These are phyloP conservation scores for Exophiala sideris DNA, from an alignment of 2,329 filamentous ascomycete genomes.

Conservation along the genomic window DNA sequence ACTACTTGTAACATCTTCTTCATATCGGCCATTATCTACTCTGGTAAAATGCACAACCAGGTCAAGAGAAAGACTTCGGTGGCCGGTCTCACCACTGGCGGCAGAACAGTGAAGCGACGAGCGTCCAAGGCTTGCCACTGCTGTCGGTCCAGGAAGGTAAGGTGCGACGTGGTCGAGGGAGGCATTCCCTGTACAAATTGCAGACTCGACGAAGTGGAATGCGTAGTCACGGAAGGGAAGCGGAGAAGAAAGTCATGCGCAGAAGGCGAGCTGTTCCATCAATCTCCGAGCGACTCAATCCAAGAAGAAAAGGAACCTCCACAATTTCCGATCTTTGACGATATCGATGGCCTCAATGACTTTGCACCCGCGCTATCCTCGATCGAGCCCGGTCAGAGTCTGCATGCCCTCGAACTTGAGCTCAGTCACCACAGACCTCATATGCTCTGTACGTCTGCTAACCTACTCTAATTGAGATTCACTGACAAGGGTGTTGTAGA, in stretches of 20 bases:
- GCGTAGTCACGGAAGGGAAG: constrained; percentile 71
- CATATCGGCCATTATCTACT: background rate
- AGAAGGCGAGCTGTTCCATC: constrained; percentile 20
- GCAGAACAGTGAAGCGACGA: constrained; percentile 69
- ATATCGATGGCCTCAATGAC: constrained; percentile 27
- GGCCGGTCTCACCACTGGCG: constrained; percentile 52
- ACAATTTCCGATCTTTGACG: constrained; percentile 30
- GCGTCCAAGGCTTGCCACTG: constrained; percentile 90
- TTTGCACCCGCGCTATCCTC: constrained; percentile 8
- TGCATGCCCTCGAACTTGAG: constrained; percentile 44
- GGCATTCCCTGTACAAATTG: constrained; percentile 85
- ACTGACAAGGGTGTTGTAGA: constrained; percentile 36
- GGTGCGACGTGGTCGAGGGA: constrained; percentile 87
- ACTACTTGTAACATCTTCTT: background rate
- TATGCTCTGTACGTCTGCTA: constrained; percentile 55
- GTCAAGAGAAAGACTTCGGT: constrained; percentile 57
- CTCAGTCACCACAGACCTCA: constrained; percentile 57
- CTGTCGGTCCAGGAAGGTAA: constrained; percentile 83
- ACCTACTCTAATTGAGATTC: background rate
- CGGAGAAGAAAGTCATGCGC: constrained; percentile 69
- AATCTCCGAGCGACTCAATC: constrained; percentile 24
- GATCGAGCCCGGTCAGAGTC: background rate
- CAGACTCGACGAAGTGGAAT: constrained; percentile 54
- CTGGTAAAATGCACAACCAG: constrained; percentile 24
- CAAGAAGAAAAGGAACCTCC: constrained; percentile 24